A percentile compares a stretch with the other conserved stretches of the same genome.
Evolutionary conservation across 2,329 filamentous ascomycete genomes (phyloP).

Genomic region (Colletotrichum phormii): DNA sequence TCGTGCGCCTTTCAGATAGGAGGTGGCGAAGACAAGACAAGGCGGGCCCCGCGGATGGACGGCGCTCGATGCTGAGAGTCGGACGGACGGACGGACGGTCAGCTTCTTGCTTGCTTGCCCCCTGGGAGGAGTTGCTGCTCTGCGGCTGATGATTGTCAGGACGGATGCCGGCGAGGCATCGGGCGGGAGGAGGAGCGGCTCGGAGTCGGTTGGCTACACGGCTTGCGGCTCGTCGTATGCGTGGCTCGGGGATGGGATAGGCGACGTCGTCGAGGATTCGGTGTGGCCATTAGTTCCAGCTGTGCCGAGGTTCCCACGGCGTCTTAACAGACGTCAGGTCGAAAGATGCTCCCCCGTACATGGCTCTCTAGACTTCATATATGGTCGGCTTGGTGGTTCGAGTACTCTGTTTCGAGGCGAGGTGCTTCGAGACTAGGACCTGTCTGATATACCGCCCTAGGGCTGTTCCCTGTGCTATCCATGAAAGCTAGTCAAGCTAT

Average conservation of each 20-base stretch:
- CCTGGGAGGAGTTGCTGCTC: background rate
- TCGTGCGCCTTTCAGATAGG: background rate
- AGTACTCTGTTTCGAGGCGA: background rate
- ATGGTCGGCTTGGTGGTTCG: background rate
- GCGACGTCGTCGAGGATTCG: background rate
- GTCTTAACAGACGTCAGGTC: background rate
- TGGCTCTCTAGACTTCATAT: background rate
- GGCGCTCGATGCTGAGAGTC: background rate
- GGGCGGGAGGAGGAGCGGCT: background rate
- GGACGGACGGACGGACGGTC: background rate
- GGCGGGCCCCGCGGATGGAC: background rate
- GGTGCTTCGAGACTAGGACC: background rate
- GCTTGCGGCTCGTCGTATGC: background rate
- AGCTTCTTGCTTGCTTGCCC: background rate
- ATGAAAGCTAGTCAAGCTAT: background rate
- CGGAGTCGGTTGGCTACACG: background rate
- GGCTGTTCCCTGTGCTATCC: background rate
- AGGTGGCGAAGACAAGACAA: conserved; percentile 8
- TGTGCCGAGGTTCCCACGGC: background rate
- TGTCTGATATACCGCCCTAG: background rate
- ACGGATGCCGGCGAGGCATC: background rate
- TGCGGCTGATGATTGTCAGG: background rate
- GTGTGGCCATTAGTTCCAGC: background rate
- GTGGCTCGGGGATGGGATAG: background rate
- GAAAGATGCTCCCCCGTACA: background rate